Evolutionary conservation across 768 basidiomycete genomes (phyloP).

Genomic region (Phlebiopsis gigantea): DNA sequence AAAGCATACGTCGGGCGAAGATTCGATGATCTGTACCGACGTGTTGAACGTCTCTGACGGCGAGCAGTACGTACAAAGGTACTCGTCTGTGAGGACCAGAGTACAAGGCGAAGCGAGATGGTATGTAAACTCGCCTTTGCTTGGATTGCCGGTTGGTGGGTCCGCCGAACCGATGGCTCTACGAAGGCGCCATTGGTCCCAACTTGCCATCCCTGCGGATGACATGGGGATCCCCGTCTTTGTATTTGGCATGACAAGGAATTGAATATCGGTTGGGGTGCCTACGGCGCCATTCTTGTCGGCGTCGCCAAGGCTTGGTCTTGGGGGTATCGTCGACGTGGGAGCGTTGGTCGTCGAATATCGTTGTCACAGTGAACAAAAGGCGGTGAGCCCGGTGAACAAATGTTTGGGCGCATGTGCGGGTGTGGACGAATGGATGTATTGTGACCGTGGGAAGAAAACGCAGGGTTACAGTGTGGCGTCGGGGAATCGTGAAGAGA

Average conservation of each 20-base stretch:
- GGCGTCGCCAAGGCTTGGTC: background rate
- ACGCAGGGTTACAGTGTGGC: conserved; percentile 11
- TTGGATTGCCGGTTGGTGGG: background rate
- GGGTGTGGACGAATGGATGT: conserved; percentile 1
- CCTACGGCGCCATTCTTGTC: background rate
- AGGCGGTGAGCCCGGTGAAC: background rate
- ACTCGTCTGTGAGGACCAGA: background rate
- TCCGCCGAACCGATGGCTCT: background rate
- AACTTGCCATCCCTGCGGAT: background rate
- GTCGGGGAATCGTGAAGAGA: conserved; percentile 15
- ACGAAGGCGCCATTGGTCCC: background rate
- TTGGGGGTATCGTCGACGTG: background rate
- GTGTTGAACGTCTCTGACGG: conserved; percentile 1
- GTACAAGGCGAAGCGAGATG: no score
- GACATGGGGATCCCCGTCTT: background rate
- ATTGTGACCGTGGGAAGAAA: conserved; percentile 16
- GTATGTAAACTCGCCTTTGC: background rate
- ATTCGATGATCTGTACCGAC: background rate
- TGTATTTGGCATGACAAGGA: background rate
- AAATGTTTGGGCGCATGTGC: conserved; percentile 4
- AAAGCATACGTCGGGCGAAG: background rate
- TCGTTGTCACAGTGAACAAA: background rate
- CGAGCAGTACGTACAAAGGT: background rate
- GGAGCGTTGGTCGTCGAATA: background rate
- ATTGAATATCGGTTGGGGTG: background rate